Percentiles rank a stretch among this genome's conserved stretches.
These are phyloP conservation scores for Xylariaceae sp. DNA, from an alignment of 2,329 filamentous ascomycete genomes.

Conservation along the genomic window DNA sequence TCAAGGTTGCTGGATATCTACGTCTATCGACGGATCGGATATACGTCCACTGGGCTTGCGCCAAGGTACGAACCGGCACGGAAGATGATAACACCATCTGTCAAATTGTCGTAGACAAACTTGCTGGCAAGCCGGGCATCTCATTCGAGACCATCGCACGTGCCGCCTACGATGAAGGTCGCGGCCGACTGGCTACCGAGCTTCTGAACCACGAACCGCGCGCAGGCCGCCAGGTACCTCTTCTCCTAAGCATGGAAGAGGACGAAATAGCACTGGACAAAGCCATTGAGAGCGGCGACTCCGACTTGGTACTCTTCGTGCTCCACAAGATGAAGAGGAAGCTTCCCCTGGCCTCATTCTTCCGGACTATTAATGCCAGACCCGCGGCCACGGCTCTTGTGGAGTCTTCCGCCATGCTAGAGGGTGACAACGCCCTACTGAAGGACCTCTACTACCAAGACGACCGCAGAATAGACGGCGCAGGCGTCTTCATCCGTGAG, in stretches of 20 bases:
- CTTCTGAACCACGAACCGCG: conserved; percentile 90
- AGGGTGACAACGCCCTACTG: conserved; percentile 70
- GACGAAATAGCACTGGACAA: conserved; percentile 94
- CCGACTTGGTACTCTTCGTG: conserved; percentile 86
- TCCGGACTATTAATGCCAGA: conserved; percentile 80
- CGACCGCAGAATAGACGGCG: conserved; percentile 81
- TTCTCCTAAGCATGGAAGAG: conserved; percentile 91
- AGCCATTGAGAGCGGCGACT: conserved; percentile 91
- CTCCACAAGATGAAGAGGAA: conserved; percentile 85
- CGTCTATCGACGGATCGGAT: conserved; percentile 82
- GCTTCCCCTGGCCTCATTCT: conserved; percentile 83
- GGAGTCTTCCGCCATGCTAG: conserved; percentile 68
- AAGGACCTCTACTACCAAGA: conserved; percentile 98
- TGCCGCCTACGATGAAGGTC: conserved; percentile 89
- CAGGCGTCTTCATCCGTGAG: conserved; percentile 80
- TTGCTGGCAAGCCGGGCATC: conserved; percentile 83
- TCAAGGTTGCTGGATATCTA: conserved; percentile 83
- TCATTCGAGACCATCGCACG: conserved; percentile 93
- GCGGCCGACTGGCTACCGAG: conserved; percentile 81
- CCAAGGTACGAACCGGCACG: conserved; percentile 80
- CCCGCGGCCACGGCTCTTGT: conserved; percentile 85
- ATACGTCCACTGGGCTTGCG: conserved; percentile 93
- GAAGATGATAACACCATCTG: conserved; percentile 88
- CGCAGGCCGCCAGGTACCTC: conserved; percentile 90
- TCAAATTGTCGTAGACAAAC: conserved; percentile 75